Percentiles rank a stretch among this genome's conserved stretches.
Evolutionary conservation across 139 green algal species (phyloP).

Genomic region (Deuterostichococcus epilithicus): DNA sequence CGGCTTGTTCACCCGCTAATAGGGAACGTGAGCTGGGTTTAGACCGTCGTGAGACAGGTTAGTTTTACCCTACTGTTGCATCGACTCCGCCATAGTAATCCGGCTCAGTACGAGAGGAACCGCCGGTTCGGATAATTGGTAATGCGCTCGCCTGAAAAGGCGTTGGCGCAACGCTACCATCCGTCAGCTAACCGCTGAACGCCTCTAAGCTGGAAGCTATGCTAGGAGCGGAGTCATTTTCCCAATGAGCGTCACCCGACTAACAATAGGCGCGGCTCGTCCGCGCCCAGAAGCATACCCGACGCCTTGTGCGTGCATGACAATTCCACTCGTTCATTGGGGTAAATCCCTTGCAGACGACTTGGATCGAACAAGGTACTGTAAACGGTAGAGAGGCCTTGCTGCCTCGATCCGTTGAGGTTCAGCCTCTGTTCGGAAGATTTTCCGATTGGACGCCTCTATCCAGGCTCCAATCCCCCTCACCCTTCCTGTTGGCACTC

Average conservation of each 20-base stretch:
- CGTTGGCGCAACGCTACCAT: conserved; percentile 82
- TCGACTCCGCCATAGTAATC: conserved; percentile 78
- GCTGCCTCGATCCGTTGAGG: conserved; percentile 81
- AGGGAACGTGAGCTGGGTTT: conserved; percentile 82
- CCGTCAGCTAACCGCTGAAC: conserved; percentile 80
- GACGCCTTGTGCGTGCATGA: conserved; percentile 48
- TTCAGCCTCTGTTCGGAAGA: conserved; percentile 66
- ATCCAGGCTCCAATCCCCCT: background rate
- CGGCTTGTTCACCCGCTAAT: conserved; percentile 78
- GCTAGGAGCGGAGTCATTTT: conserved; percentile 61
- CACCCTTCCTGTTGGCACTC: background rate
- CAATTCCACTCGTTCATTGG: conserved; percentile 70
- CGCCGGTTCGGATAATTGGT: conserved; percentile 80
- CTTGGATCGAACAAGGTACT: conserved; percentile 79
- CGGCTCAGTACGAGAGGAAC: conserved; percentile 92
- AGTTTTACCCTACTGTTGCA: conserved; percentile 79
- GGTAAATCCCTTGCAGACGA: conserved; percentile 87
- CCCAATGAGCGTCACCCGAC: conserved; percentile 67
- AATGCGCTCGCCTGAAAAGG: conserved; percentile 75
- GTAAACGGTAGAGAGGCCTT: conserved; percentile 83
- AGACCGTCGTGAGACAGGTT: conserved; percentile 60
- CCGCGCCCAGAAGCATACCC: conserved; percentile 60
- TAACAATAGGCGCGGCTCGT: conserved; percentile 65
- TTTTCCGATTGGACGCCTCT: conserved; percentile 22
- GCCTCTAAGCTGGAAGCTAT: conserved; percentile 78